These are phyloP conservation scores for Amesomyces nigricolor DNA, from an alignment of 2,329 filamentous ascomycete genomes.

Conservation along the genomic window DNA sequence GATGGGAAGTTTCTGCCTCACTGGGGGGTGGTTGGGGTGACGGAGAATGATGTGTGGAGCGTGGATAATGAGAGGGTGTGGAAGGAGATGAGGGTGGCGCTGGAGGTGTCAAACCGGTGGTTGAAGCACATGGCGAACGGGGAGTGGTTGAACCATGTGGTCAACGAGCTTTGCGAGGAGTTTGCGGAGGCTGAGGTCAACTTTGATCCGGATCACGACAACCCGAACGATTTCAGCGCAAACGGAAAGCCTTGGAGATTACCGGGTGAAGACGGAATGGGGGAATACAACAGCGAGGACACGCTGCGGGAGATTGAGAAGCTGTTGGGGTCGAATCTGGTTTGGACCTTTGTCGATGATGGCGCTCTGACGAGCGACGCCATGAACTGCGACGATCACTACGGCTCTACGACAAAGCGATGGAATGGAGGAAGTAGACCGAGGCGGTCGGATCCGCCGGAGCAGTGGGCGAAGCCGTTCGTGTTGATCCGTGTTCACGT, in stretches of 20 bases:
- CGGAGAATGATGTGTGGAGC: slow-evolving; percentile 1
- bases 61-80: slow-evolving; percentile 9
- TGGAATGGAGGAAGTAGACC: background rate
- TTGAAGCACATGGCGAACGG: background rate
- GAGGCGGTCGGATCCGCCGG: background rate
- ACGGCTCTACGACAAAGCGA: background rate
- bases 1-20: background rate
- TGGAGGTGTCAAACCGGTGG: slow-evolving; percentile 12
- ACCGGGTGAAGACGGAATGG: background rate
- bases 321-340: background rate
- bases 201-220: background rate
- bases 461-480: background rate
- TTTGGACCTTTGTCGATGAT: slow-evolving; percentile 12
- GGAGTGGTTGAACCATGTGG: background rate
- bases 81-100: background rate
- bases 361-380: background rate
- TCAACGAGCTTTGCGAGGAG: background rate
- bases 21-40: background rate
- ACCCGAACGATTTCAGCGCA: background rate
- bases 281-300: background rate
- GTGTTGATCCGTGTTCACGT: slow-evolving; percentile 3
- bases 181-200: slow-evolving; percentile 2
- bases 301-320: background rate
- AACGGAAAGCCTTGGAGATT: slow-evolving; percentile 1
- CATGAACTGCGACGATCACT: background rate